phyloP scores from a whole-genome alignment of 177 flowering plant genomes.

The Tripterygium wilfordii region DNA sequence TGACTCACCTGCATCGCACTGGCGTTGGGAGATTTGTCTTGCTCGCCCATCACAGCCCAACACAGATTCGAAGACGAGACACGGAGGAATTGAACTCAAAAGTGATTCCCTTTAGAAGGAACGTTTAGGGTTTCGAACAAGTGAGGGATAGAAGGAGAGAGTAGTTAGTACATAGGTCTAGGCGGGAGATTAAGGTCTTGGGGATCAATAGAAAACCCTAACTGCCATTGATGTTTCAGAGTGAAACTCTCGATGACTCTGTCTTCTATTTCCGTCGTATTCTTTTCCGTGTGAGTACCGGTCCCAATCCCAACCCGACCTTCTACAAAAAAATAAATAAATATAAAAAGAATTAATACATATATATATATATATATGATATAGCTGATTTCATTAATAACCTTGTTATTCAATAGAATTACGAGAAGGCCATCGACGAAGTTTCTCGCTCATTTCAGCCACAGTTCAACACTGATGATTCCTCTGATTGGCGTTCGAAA shows the following conservation, averaged over 20 bases:
- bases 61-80: not conserved
- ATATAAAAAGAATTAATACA: too few species aligned
- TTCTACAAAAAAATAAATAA: constrained; percentile 6
- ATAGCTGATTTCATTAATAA: not conserved
- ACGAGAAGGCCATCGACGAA: too few species aligned
- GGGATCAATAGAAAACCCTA: constrained; percentile 29
- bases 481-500: too few species aligned
- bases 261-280: constrained; percentile 12
- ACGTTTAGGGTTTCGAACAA: constrained; percentile 17
- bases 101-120: not conserved
- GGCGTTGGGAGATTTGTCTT: constrained; percentile 39
- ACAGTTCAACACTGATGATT: too few species aligned
- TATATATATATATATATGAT: not conserved
- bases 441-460: too few species aligned
- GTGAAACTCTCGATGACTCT: constrained; percentile 9
- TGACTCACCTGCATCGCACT: constrained; percentile 44
- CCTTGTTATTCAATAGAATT: too few species aligned
- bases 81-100: not conserved
- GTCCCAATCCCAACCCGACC: too few species aligned
- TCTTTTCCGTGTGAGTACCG: constrained; percentile 7
- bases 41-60: constrained; percentile 51
- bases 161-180: not conserved
- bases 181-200: not conserved
- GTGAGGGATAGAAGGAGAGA: constrained; percentile 7
- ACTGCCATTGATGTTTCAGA: constrained; percentile 19